Conservation (phyloP, 2,329 filamentous ascomycete genomes). For the Dactylellina leptospora region DNA sequence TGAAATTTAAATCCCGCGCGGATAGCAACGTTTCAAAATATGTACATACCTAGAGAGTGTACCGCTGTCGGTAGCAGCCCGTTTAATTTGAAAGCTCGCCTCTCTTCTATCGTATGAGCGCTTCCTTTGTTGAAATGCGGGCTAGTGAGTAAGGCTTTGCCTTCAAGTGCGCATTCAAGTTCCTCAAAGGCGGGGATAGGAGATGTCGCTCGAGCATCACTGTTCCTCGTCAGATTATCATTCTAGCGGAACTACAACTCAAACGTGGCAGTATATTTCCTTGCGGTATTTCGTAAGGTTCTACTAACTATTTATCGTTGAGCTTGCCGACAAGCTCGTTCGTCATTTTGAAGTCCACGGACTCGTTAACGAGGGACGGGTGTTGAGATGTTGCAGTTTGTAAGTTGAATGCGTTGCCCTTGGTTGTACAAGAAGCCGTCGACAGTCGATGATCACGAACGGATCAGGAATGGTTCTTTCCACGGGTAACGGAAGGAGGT, state of each 20-base stretch:
- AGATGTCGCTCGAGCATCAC: slow-evolving; percentile 25
- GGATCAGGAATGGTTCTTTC: neutral
- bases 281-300: too few relatives aligned
- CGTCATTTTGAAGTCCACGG: too few relatives aligned
- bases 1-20: neutral
- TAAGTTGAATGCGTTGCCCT: slow-evolving; percentile 12
- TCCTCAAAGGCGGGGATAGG: slow-evolving; percentile 26
- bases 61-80: slow-evolving; percentile 77
- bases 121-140: slow-evolving; percentile 85
- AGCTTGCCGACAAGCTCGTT: too few relatives aligned
- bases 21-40: neutral
- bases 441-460: slow-evolving; percentile 19
- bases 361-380: too few relatives aligned
- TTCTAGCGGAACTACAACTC: too few relatives aligned
- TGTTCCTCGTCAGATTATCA: neutral
- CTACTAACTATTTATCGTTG: too few relatives aligned
- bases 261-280: too few relatives aligned
- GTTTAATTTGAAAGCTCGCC: slow-evolving; percentile 73
- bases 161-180: slow-evolving; percentile 57
- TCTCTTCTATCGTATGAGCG: slow-evolving; percentile 75
- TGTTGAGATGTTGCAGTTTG: slow-evolving; percentile 21
- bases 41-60: slow-evolving; percentile 67
- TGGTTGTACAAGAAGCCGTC: slow-evolving; percentile 16
- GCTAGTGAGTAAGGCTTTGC: slow-evolving; percentile 69
- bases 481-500: neutral